phyloP scores from a whole-genome alignment of 129 eudicot genomes.

The Flaveria sonorensis region DNA sequence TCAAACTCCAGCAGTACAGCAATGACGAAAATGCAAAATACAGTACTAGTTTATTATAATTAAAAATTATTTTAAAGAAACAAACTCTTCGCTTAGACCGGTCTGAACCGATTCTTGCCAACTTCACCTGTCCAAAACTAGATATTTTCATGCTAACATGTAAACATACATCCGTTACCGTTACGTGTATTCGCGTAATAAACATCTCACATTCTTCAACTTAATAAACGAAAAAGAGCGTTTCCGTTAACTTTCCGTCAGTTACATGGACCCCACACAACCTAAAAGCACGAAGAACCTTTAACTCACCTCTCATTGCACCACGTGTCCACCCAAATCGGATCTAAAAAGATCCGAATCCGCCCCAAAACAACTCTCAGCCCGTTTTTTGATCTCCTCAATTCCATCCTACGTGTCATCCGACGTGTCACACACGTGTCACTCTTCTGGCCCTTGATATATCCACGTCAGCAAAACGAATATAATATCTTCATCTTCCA shows the following conservation, averaged over 20 bases:
- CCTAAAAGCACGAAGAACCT: slow-evolving; percentile 23
- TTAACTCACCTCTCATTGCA: slow-evolving; percentile 33
- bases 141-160: background rate
- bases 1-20: too few species aligned
- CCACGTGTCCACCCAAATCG: slow-evolving; percentile 56
- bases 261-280: background rate
- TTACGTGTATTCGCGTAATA: slow-evolving; percentile 3
- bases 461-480: slow-evolving; percentile 41
- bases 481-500: slow-evolving; percentile 28
- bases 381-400: slow-evolving; percentile 48
- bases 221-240: background rate
- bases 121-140: background rate
- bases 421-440: slow-evolving; percentile 41
- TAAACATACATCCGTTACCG: background rate
- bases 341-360: slow-evolving; percentile 45
- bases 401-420: slow-evolving; percentile 40
- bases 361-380: slow-evolving; percentile 38
- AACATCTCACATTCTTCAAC: background rate
- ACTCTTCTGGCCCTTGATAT: slow-evolving; percentile 20
- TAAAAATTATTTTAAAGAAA: too few species aligned
- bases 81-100: background rate
- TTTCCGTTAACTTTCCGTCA: slow-evolving; percentile 17
- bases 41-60: too few species aligned
- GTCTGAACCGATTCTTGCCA: background rate
- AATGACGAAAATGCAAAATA: too few species aligned